Conservation (phyloP, 1,139 yeast genomes). For the Nakaseomyces nivariensis region DNA sequence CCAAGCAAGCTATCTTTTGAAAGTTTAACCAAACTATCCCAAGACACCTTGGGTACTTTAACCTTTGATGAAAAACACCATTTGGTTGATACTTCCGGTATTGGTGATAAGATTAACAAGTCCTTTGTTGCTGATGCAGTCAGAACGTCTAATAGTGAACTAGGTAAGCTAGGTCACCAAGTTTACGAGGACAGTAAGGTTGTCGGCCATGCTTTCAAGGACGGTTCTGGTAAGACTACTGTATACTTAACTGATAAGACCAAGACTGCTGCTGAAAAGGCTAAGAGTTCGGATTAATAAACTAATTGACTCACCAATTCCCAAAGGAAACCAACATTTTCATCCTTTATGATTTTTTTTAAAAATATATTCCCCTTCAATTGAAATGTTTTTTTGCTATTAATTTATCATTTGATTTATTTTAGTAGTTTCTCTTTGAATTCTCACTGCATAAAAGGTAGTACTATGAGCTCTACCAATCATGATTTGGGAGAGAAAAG, state of each 20-base stretch:
- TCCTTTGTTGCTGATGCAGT: slow-evolving; percentile 18
- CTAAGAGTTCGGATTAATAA: neutral
- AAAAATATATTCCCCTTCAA: too few relatives aligned
- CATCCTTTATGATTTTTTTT: too few relatives aligned
- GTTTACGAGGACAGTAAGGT: slow-evolving; percentile 18
- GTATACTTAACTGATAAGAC: slow-evolving; percentile 16
- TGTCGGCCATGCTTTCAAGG: slow-evolving; percentile 18
- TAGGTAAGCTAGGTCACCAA: slow-evolving; percentile 24
- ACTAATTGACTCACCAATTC: too few relatives aligned
- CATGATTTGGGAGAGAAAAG: too few relatives aligned
- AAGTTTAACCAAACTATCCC: neutral
- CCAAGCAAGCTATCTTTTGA: slow-evolving; percentile 1
- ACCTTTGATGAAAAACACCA: slow-evolving; percentile 27
- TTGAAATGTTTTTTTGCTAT: too few relatives aligned
- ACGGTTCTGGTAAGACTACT: slow-evolving; percentile 19
- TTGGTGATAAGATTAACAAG: slow-evolving; percentile 20
- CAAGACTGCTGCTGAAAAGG: neutral
- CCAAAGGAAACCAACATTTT: too few relatives aligned
- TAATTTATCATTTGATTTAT: too few relatives aligned
- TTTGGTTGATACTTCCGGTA: slow-evolving; percentile 25
- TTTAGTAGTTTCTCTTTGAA: too few relatives aligned
- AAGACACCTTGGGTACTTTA: slow-evolving; percentile 22
- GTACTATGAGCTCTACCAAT: too few relatives aligned
- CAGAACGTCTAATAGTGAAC: slow-evolving; percentile 16
- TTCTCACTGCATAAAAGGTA: too few relatives aligned